These are phyloP conservation scores for Iberis pinnata DNA, from an alignment of 345 rosid genomes.

Conservation along the genomic window DNA sequence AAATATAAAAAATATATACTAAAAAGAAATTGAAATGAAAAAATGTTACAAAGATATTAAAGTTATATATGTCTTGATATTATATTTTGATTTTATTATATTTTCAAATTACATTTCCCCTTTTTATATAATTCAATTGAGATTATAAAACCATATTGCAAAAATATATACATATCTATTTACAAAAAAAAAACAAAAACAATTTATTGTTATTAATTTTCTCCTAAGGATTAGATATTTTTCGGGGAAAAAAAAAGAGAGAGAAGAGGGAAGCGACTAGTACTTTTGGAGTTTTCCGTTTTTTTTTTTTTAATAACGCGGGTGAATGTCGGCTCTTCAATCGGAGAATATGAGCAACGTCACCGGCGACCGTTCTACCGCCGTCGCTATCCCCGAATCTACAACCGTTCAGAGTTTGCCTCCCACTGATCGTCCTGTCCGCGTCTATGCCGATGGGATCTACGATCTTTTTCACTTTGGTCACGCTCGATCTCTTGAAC, in stretches of 20 bases:
- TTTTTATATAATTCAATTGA: no score
- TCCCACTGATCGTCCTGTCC: constrained; percentile 51
- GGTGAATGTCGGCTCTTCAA: constrained; percentile 12
- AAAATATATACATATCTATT: no score
- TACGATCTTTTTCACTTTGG: constrained; percentile 98
- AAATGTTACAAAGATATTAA: no score
- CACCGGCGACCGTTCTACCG: constrained; percentile 17
- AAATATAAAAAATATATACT: no score
- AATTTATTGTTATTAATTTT: neutral
- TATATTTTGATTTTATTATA: no score
- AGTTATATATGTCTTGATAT: no score
- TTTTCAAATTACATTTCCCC: no score
- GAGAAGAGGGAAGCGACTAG: constrained; percentile 27
- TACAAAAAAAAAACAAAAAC: neutral
- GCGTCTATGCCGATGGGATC: constrained; percentile 98
- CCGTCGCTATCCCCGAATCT: constrained; percentile 20
- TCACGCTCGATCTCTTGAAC: constrained; percentile 94
- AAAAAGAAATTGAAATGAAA: no score
- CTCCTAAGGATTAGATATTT: constrained; percentile 3
- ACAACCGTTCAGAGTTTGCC: constrained; percentile 11
- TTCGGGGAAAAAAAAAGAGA: neutral
- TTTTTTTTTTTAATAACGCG: constrained; percentile 1
- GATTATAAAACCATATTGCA: no score
- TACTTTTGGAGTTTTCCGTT: constrained; percentile 6
- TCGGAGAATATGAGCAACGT: constrained; percentile 32